Evolutionary conservation across 495 filamentous ascomycete species (phyloP).

Genomic region (Penicillium cinerascens): DNA sequence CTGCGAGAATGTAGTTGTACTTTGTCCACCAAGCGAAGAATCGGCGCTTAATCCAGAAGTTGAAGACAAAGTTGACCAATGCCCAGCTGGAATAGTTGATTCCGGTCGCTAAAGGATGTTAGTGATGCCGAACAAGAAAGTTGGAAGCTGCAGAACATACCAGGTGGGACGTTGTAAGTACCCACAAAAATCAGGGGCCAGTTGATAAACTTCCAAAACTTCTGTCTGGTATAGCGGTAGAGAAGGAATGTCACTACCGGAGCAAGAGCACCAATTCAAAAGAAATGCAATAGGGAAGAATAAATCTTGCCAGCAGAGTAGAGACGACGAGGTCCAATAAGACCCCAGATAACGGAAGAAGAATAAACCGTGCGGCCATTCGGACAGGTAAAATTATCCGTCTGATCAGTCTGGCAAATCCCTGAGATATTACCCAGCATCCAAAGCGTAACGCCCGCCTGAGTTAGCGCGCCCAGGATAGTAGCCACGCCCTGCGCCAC

Average conservation of each 20-base stretch:
- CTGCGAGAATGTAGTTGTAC: slow-evolving; percentile 32
- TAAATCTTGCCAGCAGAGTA: slow-evolving; percentile 22
- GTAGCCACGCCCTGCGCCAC: slow-evolving; percentile 37
- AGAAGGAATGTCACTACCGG: slow-evolving; percentile 26
- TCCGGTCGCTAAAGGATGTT: slow-evolving; percentile 33
- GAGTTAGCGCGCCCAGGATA: slow-evolving; percentile 36
- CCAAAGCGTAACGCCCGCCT: slow-evolving; percentile 41
- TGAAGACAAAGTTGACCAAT: slow-evolving; percentile 46
- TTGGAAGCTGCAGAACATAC: slow-evolving; percentile 11
- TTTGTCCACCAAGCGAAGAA: slow-evolving; percentile 44
- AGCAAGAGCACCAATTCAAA: slow-evolving; percentile 36
- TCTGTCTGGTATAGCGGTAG: slow-evolving; percentile 35
- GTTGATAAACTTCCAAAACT: slow-evolving; percentile 39
- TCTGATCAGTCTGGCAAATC: slow-evolving; percentile 31
- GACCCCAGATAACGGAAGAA: slow-evolving; percentile 37
- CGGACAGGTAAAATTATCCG: slow-evolving; percentile 40
- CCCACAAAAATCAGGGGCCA: slow-evolving; percentile 47
- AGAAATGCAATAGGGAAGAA: slow-evolving; percentile 29
- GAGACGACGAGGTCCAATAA: slow-evolving; percentile 35
- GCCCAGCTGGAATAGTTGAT: slow-evolving; percentile 50
- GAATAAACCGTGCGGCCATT: slow-evolving; percentile 41
- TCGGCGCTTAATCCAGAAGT: slow-evolving; percentile 34
- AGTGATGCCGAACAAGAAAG: background rate
- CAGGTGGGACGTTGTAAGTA: slow-evolving; percentile 38
- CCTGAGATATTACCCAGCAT: slow-evolving; percentile 37